Conservation (phyloP, 768 basidiomycete species). For the Nevesoporus exiguus region DNA sequence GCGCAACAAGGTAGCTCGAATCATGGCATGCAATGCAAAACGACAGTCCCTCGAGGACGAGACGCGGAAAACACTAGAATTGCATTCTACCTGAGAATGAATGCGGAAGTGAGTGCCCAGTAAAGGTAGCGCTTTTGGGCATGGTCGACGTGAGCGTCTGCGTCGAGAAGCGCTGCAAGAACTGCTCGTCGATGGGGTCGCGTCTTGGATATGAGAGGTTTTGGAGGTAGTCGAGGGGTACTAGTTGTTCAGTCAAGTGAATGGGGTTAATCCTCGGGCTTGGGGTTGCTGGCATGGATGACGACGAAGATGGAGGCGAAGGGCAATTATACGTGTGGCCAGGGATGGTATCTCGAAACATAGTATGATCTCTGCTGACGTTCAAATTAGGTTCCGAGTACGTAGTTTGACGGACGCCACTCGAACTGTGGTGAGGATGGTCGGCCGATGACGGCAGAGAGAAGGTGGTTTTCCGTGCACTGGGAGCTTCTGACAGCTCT, state of each 20-base stretch:
- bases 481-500: slow-evolving; percentile 22
- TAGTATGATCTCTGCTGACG: slow-evolving; percentile 16
- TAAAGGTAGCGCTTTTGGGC: slow-evolving; percentile 13
- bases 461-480: slow-evolving; percentile 26
- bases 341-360: slow-evolving; percentile 19
- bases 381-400: slow-evolving; percentile 32
- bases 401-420: slow-evolving; percentile 27
- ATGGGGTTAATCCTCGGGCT: slow-evolving; percentile 25
- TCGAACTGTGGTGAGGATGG: slow-evolving; percentile 20
- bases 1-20: slow-evolving; percentile 12
- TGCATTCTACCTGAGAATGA: slow-evolving; percentile 29
- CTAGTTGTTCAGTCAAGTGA: slow-evolving; percentile 40
- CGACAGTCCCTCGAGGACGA: not conserved
- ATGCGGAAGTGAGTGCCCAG: slow-evolving; percentile 15
- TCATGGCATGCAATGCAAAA: slow-evolving; percentile 8
- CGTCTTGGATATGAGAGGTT: slow-evolving; percentile 51
- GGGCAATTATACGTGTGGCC: slow-evolving; percentile 26
- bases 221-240: slow-evolving; percentile 63
- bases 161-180: slow-evolving; percentile 54
- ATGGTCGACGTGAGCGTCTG: slow-evolving; percentile 21
- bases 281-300: slow-evolving; percentile 39
- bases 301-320: slow-evolving; percentile 36
- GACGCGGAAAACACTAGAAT: slow-evolving; percentile 2
- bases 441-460: slow-evolving; percentile 31
- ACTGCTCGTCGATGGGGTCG: slow-evolving; percentile 62